Percentiles rank a stretch among this genome's conserved stretches.
These are phyloP conservation scores for Malus hybrid DNA, from an alignment of 331 rosid species.

Conservation along the genomic window DNA sequence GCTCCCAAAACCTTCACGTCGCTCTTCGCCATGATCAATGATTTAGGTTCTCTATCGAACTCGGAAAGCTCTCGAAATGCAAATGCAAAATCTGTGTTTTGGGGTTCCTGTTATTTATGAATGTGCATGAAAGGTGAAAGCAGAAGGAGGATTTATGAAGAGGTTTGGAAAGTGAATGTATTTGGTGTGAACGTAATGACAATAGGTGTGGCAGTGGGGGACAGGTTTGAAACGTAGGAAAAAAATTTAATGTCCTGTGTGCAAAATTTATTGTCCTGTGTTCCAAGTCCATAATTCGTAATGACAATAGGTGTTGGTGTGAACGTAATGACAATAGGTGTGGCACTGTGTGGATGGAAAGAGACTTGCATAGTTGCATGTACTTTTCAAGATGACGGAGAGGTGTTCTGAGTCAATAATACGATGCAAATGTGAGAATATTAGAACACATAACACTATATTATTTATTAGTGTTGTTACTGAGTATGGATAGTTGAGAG, in stretches of 20 bases:
- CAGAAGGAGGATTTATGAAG: no score
- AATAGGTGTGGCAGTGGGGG: no score
- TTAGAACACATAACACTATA: no score
- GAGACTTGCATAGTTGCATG: no score
- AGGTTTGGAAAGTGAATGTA: not conserved
- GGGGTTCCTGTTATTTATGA: not conserved
- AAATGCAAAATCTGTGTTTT: not conserved
- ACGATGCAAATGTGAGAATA: rapidly evolving
- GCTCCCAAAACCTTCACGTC: constrained; percentile 42
- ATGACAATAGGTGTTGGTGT: not conserved
- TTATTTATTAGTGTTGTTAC: rapidly evolving
- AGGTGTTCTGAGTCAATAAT: no score
- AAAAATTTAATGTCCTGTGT: no score
- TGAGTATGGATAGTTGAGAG: rapidly evolving
- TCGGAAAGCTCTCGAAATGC: not conserved
- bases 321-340: not conserved
- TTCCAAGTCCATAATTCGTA: no score
- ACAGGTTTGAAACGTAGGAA: no score
- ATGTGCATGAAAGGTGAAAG: not conserved
- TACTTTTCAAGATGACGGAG: no score
- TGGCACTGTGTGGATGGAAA: no score
- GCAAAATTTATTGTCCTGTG: no score
- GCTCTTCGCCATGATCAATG: constrained; percentile 22
- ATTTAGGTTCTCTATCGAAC: not conserved
- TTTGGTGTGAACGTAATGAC: not conserved